Conservation (phyloP, 2,329 filamentous ascomycete species). For the Xylariaceae sp. region DNA sequence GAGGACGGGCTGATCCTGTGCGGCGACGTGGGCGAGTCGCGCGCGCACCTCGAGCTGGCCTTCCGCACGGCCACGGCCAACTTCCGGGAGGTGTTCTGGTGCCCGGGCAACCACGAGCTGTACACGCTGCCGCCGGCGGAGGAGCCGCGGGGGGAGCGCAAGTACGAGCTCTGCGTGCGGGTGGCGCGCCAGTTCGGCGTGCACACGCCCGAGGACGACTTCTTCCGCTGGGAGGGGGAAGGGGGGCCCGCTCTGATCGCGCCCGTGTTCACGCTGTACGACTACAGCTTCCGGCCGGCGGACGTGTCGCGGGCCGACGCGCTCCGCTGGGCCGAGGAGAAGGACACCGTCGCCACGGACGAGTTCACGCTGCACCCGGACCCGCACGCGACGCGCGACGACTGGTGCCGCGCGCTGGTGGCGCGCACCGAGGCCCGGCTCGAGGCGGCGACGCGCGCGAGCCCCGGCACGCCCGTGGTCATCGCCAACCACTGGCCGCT, state of each 20-base stretch:
- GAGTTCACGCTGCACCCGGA: conserved; percentile 30
- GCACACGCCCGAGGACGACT: conserved; percentile 49
- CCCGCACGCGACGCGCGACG: conserved; percentile 25
- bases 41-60: conserved; percentile 27
- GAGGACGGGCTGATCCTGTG: conserved; percentile 30
- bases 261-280: conserved; percentile 52
- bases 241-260: conserved; percentile 40
- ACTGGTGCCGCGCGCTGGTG: conserved; percentile 26
- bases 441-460: conserved; percentile 13
- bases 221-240: conserved; percentile 43
- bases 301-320: conserved; percentile 40
- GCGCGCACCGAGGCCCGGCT: conserved; percentile 20
- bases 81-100: conserved; percentile 42
- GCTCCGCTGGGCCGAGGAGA: conserved; percentile 28
- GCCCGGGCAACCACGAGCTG: conserved; percentile 51
- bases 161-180: conserved; percentile 48
- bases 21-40: conserved; percentile 30
- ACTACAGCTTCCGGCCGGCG: conserved; percentile 48
- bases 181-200: conserved; percentile 44
- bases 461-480: conserved; percentile 19
- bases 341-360: conserved; percentile 28
- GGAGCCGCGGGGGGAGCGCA: conserved; percentile 38
- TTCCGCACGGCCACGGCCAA: conserved; percentile 22
- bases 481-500: conserved; percentile 32
- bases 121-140: conserved; percentile 37